A percentile compares a stretch with the other conserved stretches of the same genome.
Evolutionary conservation across 192 early-diverging fungal species (phyloP).

Genomic region (Backusella parvicylindrica): DNA sequence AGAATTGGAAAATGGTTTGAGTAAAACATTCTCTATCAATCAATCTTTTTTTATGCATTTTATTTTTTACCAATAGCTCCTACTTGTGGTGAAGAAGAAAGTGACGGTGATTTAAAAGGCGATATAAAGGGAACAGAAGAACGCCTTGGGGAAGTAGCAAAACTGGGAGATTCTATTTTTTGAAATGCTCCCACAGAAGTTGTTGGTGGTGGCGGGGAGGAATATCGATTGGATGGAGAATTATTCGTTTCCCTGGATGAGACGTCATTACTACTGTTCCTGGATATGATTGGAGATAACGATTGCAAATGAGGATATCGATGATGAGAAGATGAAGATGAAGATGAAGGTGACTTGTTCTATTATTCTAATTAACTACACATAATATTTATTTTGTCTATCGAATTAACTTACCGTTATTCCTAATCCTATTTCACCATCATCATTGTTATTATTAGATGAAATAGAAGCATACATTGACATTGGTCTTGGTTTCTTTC

Average conservation of each 20-base stretch:
- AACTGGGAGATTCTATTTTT: background rate
- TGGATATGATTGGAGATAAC: background rate
- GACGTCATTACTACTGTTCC: background rate
- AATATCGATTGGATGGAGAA: background rate
- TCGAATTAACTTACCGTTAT: background rate
- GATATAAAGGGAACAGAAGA: constrained; percentile 20
- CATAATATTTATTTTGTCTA: no score
- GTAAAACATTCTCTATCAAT: no score
- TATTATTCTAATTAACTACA: no score
- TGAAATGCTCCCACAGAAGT: background rate
- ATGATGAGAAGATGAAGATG: background rate
- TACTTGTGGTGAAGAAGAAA: constrained; percentile 32
- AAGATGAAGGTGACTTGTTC: background rate
- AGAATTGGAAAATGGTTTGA: background rate
- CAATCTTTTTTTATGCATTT: background rate
- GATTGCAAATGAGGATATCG: background rate
- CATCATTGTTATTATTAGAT: background rate
- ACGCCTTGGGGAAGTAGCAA: background rate
- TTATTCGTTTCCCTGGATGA: background rate
- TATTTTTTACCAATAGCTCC: constrained; percentile 7
- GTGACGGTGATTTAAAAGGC: constrained; percentile 34
- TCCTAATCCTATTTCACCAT: background rate
- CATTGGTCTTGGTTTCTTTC: background rate
- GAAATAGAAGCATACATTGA: constrained; percentile 4
- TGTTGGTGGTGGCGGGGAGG: background rate